Evolutionary conservation across 2,329 filamentous ascomycete genomes (phyloP).

Genomic region (Chaetothyriales sp.): DNA sequence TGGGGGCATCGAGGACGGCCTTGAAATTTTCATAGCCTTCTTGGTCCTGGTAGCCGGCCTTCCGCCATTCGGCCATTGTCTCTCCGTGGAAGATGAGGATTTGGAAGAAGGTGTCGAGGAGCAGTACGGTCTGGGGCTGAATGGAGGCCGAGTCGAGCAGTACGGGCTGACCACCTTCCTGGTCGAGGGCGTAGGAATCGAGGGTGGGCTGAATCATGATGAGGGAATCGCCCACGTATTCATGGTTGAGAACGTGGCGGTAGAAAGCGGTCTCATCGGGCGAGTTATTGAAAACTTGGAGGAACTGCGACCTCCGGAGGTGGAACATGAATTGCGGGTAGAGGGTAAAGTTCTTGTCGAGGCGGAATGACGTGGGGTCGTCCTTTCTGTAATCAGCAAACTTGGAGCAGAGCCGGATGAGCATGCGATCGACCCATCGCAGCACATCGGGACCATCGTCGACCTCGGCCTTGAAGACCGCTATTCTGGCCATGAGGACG

Average conservation of each 20-base stretch:
- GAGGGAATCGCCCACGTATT: conserved; percentile 90
- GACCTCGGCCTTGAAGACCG: conserved; percentile 96
- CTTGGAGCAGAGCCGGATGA: conserved; percentile 87
- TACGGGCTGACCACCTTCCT: conserved; percentile 86
- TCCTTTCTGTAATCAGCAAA: conserved; percentile 98
- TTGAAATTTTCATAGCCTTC: conserved; percentile 97
- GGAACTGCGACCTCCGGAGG: conserved; percentile 85
- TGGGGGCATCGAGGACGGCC: conserved; percentile 73
- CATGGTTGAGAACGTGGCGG: conserved; percentile 88
- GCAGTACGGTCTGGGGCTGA: conserved; percentile 79
- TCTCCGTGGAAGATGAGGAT: conserved; percentile 98
- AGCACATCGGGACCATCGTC: conserved; percentile 97
- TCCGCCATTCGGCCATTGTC: conserved; percentile 94
- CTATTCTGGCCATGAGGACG: conserved; percentile 97
- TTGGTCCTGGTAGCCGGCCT: conserved; percentile 94
- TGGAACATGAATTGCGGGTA: conserved; percentile 99
- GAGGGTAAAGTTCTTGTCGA: conserved; percentile 97
- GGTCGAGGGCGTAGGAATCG: conserved; percentile 93
- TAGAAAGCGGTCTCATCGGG: conserved; percentile 99
- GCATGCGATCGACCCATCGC: conserved; percentile 96
- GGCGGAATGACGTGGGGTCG: conserved; percentile 86
- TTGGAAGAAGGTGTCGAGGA: conserved; percentile 98
- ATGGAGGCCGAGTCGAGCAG: conserved; percentile 92
- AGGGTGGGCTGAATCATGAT: conserved; percentile 98
- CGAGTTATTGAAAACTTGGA: conserved; percentile 99